Base-by-base conservation (phyloP, 164 flowering plant genomes). In the Echeveria elegans region DNA sequence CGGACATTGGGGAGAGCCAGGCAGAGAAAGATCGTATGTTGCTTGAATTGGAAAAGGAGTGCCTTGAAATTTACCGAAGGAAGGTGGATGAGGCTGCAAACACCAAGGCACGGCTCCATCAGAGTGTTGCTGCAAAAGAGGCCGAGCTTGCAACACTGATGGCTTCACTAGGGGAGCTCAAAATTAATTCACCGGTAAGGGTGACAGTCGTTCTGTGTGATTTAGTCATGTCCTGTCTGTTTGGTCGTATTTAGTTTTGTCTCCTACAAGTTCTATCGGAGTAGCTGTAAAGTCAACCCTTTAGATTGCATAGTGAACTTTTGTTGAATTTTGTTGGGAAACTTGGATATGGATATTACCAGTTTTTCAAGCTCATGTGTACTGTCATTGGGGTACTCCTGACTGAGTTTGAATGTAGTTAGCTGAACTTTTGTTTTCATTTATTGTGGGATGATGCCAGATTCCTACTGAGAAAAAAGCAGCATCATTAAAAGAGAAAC, bases 31-130 rank as follows among this genome's bases (percentile, higher is more conserved):
- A 88, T 71, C 78, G 85, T 0, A 90, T 87, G 91, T 73, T 88
- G 47, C 45, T 82, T 74, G 96, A 92, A 66, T 75, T 92, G 69
- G 98, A 90, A 78, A 83, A 79, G 75, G 96, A 92, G 69, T 92
- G 96, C 73, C 75, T 88, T 32, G 87, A 85, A 72, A 82, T 92
- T 24, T 92, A 92, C 68, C 66, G 85, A 62, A 86, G 92, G 72
- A 92, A 90, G 78, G 93, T 92, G 48, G 93, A 88, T 29, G 96
- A 88, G 72, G 96, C 96, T 68, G 81, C 84, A 64, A 85, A 83
- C 72, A 71, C 86, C 24, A 92, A 87, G 79, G 88, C 88, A 40
- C 81, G 89, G 2, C 83, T 90, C 40, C 96, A 87, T 80, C 96
- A 92, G 64, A 72, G 88, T 68, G 86, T 92, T 71, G 92, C 86